Evolutionary conservation across 2,329 filamentous ascomycete genomes (phyloP).

Genomic region (Raffaelea ambrosiae): DNA sequence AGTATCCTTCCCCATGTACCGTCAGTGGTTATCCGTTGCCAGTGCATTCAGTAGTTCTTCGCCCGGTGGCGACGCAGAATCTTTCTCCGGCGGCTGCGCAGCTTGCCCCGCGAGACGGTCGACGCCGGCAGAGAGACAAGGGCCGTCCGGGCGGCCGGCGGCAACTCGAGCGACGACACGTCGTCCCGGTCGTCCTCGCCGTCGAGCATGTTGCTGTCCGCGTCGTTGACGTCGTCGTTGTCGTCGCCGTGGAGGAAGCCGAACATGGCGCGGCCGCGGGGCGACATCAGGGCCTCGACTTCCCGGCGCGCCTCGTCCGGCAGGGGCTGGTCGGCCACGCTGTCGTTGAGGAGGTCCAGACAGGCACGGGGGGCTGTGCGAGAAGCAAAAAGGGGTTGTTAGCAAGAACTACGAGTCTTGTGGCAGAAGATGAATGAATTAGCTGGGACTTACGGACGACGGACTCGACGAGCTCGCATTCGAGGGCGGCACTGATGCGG

Average conservation of each 20-base stretch:
- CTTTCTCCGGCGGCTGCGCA: no score
- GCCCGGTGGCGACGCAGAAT: no score
- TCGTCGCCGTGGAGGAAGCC: no score
- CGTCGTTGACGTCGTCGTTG: no score
- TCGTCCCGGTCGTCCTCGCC: neutral
- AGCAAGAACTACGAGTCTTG: no score
- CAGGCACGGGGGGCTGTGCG: conserved; percentile 20
- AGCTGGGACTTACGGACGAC: conserved; percentile 24
- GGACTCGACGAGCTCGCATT: conserved; percentile 23
- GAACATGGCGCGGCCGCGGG: no score
- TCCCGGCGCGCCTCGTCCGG: conserved; percentile 17
- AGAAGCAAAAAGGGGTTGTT: neutral
- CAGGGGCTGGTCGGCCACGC: conserved; percentile 15
- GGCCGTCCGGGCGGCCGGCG: no score
- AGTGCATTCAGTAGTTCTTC: no score
- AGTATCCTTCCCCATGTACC: no score
- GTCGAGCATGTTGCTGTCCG: neutral
- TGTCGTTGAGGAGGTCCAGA: conserved; percentile 23
- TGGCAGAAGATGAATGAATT: neutral
- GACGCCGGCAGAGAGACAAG: no score
- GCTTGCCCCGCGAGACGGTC: no score
- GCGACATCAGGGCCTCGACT: conserved; percentile 14
- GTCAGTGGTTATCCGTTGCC: no score
- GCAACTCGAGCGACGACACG: neutral
- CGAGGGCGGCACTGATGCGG: conserved; percentile 32